Conservation (phyloP, 257 asterid genomes). For the Solanum chmielewskii region DNA sequence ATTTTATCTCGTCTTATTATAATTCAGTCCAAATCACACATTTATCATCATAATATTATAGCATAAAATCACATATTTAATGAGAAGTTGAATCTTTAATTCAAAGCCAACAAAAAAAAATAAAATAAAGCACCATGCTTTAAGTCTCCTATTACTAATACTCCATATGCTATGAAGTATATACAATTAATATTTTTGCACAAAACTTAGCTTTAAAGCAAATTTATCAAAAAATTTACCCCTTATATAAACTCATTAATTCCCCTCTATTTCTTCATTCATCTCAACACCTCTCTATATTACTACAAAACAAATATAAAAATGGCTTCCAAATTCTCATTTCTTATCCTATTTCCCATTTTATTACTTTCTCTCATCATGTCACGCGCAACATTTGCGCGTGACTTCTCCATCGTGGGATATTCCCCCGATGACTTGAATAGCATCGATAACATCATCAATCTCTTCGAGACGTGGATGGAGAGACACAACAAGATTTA, state of each 20-base stretch:
- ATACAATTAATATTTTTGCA: background rate
- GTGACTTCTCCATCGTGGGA: slow-evolving; percentile 51
- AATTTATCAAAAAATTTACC: background rate
- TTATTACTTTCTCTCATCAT: slow-evolving; percentile 7
- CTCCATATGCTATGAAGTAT: background rate
- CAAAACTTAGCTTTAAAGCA: slow-evolving; percentile 22
- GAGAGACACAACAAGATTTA: slow-evolving; percentile 43
- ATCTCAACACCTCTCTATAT: slow-evolving; percentile 12
- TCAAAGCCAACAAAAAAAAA: slow-evolving; percentile 6
- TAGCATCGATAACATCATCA: slow-evolving; percentile 42
- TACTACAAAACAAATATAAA: background rate
- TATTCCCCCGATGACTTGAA: slow-evolving; percentile 38
- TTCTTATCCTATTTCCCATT: slow-evolving; percentile 18
- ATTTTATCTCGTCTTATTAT: background rate
- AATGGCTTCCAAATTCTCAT: slow-evolving; percentile 36
- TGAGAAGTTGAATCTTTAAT: slow-evolving; percentile 12
- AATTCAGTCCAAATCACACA: background rate
- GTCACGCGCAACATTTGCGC: slow-evolving; percentile 6
- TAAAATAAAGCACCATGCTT: slow-evolving; percentile 34
- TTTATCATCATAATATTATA: background rate
- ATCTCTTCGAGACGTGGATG: slow-evolving; percentile 55
- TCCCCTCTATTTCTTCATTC: slow-evolving; percentile 1
- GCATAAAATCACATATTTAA: background rate
- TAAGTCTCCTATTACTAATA: slow-evolving; percentile 21
- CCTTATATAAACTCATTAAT: slow-evolving; percentile 6